Conservation (phyloP, 2,329 filamentous ascomycete genomes). For the Cladosporium sp. region DNA sequence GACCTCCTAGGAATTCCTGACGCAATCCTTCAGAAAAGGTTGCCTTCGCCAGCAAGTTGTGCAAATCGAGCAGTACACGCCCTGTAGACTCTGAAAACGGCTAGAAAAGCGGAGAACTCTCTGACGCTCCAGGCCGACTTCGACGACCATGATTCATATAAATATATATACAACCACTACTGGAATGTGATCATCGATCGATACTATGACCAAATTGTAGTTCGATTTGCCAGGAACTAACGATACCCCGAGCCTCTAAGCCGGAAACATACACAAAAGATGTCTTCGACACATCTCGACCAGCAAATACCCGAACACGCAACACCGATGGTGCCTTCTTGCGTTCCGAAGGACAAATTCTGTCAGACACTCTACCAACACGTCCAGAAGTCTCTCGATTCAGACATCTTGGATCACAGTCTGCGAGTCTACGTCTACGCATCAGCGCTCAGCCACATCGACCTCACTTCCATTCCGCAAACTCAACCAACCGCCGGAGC, state of each 20-base stretch:
- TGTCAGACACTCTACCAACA: slow-evolving; percentile 26
- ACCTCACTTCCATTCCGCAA: slow-evolving; percentile 15
- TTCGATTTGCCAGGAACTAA: background rate
- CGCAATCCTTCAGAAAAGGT: background rate
- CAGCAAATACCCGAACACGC: background rate
- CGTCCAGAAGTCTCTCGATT: slow-evolving; percentile 24
- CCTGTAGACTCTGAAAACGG: background rate
- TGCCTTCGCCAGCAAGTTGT: background rate
- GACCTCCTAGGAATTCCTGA: background rate
- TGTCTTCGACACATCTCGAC: background rate
- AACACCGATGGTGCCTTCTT: background rate
- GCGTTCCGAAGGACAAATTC: slow-evolving; percentile 22
- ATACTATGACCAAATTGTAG: background rate
- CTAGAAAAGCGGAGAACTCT: background rate
- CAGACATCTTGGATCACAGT: slow-evolving; percentile 30
- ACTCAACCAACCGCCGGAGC: slow-evolving; percentile 1
- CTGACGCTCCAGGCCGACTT: background rate
- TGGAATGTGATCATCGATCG: background rate
- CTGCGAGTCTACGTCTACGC: slow-evolving; percentile 31
- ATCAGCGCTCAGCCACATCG: slow-evolving; percentile 19
- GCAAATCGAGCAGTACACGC: background rate
- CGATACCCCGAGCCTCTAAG: background rate
- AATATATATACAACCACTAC: background rate
- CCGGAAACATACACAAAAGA: background rate
- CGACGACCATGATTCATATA: background rate